These are phyloP conservation scores for Amanita pseudoporphyria DNA, from an alignment of 768 basidiomycete species.

Conservation along the genomic window DNA sequence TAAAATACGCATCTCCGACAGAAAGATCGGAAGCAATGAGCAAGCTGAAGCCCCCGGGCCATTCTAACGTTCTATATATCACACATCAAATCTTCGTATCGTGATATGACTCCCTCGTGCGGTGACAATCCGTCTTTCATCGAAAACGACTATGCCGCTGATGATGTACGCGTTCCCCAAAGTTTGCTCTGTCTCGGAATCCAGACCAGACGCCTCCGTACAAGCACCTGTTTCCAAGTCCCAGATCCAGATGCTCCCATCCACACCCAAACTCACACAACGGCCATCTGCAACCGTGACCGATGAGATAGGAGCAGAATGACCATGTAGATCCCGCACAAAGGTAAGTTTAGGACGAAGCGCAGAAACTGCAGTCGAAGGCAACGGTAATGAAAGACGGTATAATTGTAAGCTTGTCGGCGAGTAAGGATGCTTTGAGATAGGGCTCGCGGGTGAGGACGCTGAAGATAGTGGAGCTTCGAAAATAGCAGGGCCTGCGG, in stretches of 20 bases:
- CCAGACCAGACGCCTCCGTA: constrained; percentile 28
- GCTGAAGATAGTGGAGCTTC: constrained; percentile 14
- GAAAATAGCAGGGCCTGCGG: constrained; percentile 29
- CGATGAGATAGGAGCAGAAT: constrained; percentile 52
- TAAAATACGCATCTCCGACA: constrained; percentile 6
- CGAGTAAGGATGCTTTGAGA: constrained; percentile 20
- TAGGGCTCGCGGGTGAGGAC: constrained; percentile 16
- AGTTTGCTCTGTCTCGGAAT: constrained; percentile 9
- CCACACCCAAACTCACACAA: constrained; percentile 63
- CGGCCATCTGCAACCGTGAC: constrained; percentile 74
- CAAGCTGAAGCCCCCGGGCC: not conserved
- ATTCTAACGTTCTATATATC: constrained; percentile 11
- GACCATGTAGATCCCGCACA: constrained; percentile 63
- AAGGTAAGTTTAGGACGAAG: constrained; percentile 59
- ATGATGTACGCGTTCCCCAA: constrained; percentile 12
- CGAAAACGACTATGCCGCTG: constrained; percentile 52
- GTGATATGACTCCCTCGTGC: constrained; percentile 31
- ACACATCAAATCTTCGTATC: constrained; percentile 52
- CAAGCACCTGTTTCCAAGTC: constrained; percentile 60
- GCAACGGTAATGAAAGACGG: constrained; percentile 50
- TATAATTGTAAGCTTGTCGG: constrained; percentile 63
- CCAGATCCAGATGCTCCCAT: constrained; percentile 81
- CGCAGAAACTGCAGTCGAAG: constrained; percentile 35
- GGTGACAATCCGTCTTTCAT: constrained; percentile 65
- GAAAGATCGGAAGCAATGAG: constrained; percentile 5